Conservation (phyloP, 2,329 filamentous ascomycete genomes). For the Akanthomyces muscarius region DNA sequence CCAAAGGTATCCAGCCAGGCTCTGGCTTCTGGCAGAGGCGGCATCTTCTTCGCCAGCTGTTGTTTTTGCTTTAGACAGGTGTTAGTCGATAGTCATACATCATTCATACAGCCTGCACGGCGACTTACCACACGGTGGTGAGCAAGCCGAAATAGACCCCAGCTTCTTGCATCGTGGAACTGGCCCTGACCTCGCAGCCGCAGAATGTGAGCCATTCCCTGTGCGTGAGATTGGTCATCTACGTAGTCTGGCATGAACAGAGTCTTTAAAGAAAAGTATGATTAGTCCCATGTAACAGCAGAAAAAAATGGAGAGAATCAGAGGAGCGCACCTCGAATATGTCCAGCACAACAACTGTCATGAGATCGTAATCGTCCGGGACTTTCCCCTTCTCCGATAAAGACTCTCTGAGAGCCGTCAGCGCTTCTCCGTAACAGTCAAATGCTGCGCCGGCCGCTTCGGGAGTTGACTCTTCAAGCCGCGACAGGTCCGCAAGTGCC, state of each 20-base stretch:
- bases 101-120: too few relatives aligned
- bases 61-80: slow-evolving; percentile 30
- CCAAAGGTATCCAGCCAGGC: slow-evolving; percentile 30
- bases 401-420: slow-evolving; percentile 31
- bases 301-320: too few relatives aligned
- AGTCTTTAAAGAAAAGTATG: slow-evolving; percentile 23
- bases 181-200: slow-evolving; percentile 33
- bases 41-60: slow-evolving; percentile 30
- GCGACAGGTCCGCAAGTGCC: slow-evolving; percentile 32
- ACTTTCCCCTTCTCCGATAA: slow-evolving; percentile 29
- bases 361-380: slow-evolving; percentile 37
- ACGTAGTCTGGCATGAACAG: slow-evolving; percentile 29
- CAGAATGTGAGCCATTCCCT: slow-evolving; percentile 39
- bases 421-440: slow-evolving; percentile 33
- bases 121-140: slow-evolving; percentile 32
- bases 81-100: too few relatives aligned
- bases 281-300: background rate
- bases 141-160: slow-evolving; percentile 37
- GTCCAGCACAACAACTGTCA: slow-evolving; percentile 38
- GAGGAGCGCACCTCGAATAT: slow-evolving; percentile 33
- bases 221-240: slow-evolving; percentile 30
- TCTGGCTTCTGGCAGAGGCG: slow-evolving; percentile 27
- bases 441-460: slow-evolving; percentile 27
- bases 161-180: slow-evolving; percentile 34
- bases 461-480: slow-evolving; percentile 21